Evolutionary conservation across 129 eudicot species (phyloP).

Genomic region (Apium graveolens): DNA sequence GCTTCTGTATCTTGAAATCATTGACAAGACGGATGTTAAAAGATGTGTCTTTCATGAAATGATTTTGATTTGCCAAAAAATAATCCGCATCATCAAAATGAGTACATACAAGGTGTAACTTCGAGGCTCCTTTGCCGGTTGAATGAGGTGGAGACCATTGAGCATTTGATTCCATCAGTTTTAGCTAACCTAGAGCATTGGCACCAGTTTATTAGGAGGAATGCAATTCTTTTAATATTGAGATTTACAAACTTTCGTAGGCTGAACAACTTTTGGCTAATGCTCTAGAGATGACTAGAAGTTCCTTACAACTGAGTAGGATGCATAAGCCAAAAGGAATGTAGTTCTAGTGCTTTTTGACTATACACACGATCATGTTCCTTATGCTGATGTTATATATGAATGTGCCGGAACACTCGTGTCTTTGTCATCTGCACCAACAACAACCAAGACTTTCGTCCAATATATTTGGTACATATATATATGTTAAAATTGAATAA

Average conservation of each 20-base stretch:
- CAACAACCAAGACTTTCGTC: conserved; percentile 53
- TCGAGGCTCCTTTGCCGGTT: conserved; percentile 77
- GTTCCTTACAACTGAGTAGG: conserved; percentile 57
- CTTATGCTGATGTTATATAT: conserved; percentile 86
- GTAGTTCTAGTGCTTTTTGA: no score
- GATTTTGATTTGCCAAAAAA: conserved; percentile 91
- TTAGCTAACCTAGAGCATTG: conserved; percentile 81
- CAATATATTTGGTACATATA: no score
- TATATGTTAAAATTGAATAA: no score
- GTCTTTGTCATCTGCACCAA: conserved; percentile 93
- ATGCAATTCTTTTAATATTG: conserved; percentile 92
- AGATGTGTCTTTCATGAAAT: conserved; percentile 80
- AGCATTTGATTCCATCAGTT: conserved; percentile 87
- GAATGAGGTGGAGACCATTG: conserved; percentile 65
- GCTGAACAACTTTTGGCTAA: conserved; percentile 89
- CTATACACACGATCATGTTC: no score
- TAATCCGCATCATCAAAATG: conserved; percentile 81
- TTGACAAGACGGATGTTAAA: conserved; percentile 65
- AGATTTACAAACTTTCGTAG: conserved; percentile 87
- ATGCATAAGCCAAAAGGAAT: no score
- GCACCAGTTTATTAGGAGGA: conserved; percentile 79
- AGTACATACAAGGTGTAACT: conserved; percentile 76
- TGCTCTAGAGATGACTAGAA: conserved; percentile 92
- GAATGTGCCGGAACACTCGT: conserved; percentile 97
- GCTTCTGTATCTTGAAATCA: conserved; percentile 68